These are phyloP conservation scores for Darksidea phi DNA, from an alignment of 495 filamentous ascomycete species.

Conservation along the genomic window DNA sequence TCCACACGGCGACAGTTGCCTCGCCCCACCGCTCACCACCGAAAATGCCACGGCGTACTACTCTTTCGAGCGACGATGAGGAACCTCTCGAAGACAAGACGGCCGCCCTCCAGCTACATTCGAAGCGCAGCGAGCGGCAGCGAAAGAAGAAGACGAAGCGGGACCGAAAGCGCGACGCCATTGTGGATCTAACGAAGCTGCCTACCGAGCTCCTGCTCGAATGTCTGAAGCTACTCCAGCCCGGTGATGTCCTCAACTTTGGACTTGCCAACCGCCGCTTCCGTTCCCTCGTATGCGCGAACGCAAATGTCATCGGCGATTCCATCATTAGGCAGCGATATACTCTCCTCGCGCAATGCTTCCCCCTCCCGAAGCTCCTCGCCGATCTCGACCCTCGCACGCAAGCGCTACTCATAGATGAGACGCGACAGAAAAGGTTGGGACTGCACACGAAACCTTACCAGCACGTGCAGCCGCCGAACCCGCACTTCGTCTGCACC, in stretches of 20 bases:
- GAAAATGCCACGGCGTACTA: slow-evolving; percentile 6
- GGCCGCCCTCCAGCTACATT: slow-evolving; percentile 45
- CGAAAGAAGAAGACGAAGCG: slow-evolving; percentile 42
- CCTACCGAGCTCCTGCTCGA: slow-evolving; percentile 52
- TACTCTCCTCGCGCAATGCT: slow-evolving; percentile 48
- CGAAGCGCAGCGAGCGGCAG: slow-evolving; percentile 52
- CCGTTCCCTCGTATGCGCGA: slow-evolving; percentile 43
- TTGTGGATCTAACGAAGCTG: slow-evolving; percentile 43
- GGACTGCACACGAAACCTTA: slow-evolving; percentile 48
- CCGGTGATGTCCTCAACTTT: slow-evolving; percentile 51
- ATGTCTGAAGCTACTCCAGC: slow-evolving; percentile 48
- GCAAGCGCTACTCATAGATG: slow-evolving; percentile 42
- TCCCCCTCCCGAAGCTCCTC: slow-evolving; percentile 49
- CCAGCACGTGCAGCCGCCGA: slow-evolving; percentile 49
- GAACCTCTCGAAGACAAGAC: slow-evolving; percentile 42
- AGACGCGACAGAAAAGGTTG: slow-evolving; percentile 42
- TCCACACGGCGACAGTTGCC: neutral
- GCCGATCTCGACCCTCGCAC: slow-evolving; percentile 43
- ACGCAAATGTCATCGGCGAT: slow-evolving; percentile 46
- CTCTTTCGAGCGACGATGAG: slow-evolving; percentile 22
- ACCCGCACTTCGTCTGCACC: slow-evolving; percentile 48
- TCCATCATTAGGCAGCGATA: slow-evolving; percentile 49
- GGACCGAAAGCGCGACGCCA: slow-evolving; percentile 41
- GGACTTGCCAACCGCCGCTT: slow-evolving; percentile 42
- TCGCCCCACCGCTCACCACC: neutral